Evolutionary conservation across 2,329 filamentous ascomycete species (phyloP), one percentile per base, ranked within the genome.

Genomic region (Microdochium nivale): DNA sequence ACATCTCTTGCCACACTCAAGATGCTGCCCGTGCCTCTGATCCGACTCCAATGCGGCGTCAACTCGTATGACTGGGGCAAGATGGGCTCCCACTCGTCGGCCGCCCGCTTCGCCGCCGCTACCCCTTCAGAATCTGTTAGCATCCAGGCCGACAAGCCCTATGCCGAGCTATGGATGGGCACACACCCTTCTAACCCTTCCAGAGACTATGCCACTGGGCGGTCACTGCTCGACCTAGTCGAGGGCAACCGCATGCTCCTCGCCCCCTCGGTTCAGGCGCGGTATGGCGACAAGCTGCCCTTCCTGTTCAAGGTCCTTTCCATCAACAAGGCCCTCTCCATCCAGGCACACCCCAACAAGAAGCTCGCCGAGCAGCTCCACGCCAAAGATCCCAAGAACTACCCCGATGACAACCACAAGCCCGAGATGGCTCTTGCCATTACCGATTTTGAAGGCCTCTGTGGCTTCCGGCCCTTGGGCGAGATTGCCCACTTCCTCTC

Each of bases 1-100:
- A 5, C 27, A 30, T 43, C 14, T 14, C 5, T 43, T 23, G 35
- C 21, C 35, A 23, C 16, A 23, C 24, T 24, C 46, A 64, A 64
- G 58, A 61, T 64, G 50, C 51, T 91, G 79, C 87, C 87, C 65
- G 82, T 94, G 55, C 91, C 92, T 63, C 75, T 97, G 50, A 79
- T 96, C 67, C 84, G 90, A 60, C 83, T 97, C 58, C 84, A 88
- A 69, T 91, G 88, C 74, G 94, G 92, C 65, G 90, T 95, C 65
- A 97, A 97, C 71, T 96, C 91, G 70, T 99, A 99, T 68, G 94
- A 96, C 74, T 99, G 94, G 94, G 94, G 92, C 59, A 99, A 99
- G 77, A 80, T 90, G 65, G 94, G 94, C 62, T 80, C 81, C 55
- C 80, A 87, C 53, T 97, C 92, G 48, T 88, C 91, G 14, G 94